Conservation (phyloP, 2,329 filamentous ascomycete species). For the Aureobasidium musti region DNA sequence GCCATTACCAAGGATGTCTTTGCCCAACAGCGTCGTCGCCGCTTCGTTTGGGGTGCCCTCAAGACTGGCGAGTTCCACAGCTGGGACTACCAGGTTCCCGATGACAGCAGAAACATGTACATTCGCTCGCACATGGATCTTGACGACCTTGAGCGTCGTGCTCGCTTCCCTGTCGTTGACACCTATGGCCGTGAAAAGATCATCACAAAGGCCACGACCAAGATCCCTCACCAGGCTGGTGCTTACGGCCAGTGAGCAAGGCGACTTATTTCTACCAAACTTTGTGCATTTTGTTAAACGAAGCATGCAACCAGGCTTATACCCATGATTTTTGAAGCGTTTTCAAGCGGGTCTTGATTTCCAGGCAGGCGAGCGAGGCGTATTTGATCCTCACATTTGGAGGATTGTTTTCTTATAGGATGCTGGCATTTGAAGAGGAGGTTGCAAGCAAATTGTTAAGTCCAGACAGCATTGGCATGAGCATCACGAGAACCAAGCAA, state of each 20-base stretch:
- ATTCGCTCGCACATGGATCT: constrained; percentile 82
- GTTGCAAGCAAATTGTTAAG: not conserved
- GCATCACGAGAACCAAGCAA: not conserved
- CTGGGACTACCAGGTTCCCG: constrained; percentile 82
- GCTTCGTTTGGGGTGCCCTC: constrained; percentile 77
- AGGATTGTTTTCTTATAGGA: not conserved
- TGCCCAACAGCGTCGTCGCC: constrained; percentile 73
- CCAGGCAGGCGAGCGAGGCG: constrained; percentile 11
- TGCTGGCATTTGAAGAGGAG: constrained; percentile 10
- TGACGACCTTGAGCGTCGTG: constrained; percentile 75
- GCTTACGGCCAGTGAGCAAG: constrained; percentile 39
- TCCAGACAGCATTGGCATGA: constrained; percentile 2
- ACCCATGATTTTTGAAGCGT: constrained; percentile 25
- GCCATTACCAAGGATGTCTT: constrained; percentile 74
- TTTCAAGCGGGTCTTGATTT: constrained; percentile 24
- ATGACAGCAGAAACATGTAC: constrained; percentile 67
- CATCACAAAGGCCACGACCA: constrained; percentile 32
- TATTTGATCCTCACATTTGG: constrained; percentile 12
- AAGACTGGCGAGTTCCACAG: constrained; percentile 72
- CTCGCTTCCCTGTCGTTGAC: constrained; percentile 65
- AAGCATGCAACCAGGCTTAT: constrained; percentile 12
- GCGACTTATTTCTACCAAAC: not conserved
- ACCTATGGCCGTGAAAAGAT: constrained; percentile 43
- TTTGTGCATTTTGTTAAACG: not conserved
- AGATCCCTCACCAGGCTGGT: constrained; percentile 41